phyloP scores from a whole-genome alignment of 1,139 yeast species.

The Pichia sp. region DNA sequence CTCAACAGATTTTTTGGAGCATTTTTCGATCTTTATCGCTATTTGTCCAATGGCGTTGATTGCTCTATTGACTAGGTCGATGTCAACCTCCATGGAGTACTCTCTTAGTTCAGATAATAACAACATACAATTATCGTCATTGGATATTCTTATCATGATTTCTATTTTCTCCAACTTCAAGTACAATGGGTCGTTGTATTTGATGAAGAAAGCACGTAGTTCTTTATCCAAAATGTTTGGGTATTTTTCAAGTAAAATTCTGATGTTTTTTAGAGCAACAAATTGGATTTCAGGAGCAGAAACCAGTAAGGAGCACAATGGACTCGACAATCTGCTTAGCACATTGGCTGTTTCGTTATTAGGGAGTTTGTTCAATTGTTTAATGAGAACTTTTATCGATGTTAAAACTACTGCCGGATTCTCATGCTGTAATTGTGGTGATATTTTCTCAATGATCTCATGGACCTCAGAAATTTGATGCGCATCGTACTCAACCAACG shows the following conservation, averaged over 20 bases:
- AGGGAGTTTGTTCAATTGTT: slow-evolving; percentile 57
- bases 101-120: slow-evolving; percentile 84
- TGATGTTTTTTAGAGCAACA: slow-evolving; percentile 86
- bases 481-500: slow-evolving; percentile 68
- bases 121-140: slow-evolving; percentile 60
- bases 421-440: slow-evolving; percentile 96
- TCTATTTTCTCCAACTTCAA: slow-evolving; percentile 90
- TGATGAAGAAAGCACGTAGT: slow-evolving; percentile 84
- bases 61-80: slow-evolving; percentile 79
- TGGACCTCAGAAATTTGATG: slow-evolving; percentile 60
- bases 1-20: slow-evolving; percentile 68
- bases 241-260: slow-evolving; percentile 84
- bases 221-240: slow-evolving; percentile 78
- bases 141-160: slow-evolving; percentile 80
- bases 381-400: slow-evolving; percentile 75
- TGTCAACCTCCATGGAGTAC: slow-evolving; percentile 91
- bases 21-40: slow-evolving; percentile 70
- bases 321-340: slow-evolving; percentile 79
- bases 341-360: slow-evolving; percentile 43
- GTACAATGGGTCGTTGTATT: slow-evolving; percentile 91
- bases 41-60: slow-evolving; percentile 83
- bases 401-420: slow-evolving; percentile 93
- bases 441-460: slow-evolving; percentile 83
- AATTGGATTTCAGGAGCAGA: slow-evolving; percentile 93
- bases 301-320: slow-evolving; percentile 82